phyloP scores from a whole-genome alignment of 169 alveolate species.

The Condylostoma magnum region DNA sequence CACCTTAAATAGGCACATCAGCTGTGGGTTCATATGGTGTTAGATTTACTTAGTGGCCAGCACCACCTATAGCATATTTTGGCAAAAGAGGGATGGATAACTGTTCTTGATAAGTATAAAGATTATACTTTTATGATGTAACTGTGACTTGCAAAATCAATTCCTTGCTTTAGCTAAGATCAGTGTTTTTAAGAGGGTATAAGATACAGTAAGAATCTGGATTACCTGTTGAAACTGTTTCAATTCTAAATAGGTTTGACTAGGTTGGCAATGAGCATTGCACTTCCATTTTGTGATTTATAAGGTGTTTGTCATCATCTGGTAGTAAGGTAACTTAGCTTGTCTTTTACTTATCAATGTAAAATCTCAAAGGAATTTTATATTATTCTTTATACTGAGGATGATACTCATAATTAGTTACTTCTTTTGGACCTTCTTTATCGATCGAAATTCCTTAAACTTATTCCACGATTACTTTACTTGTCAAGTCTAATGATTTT shows the following conservation, averaged over 20 bases:
- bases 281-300: conserved; percentile 34
- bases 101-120: background rate
- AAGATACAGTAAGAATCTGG: conserved; percentile 36
- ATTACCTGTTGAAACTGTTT: conserved; percentile 13
- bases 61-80: background rate
- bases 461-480: conserved; percentile 36
- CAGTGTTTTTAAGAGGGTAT: conserved; percentile 18
- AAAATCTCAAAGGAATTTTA: conserved; percentile 37
- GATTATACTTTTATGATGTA: background rate
- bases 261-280: conserved; percentile 12
- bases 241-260: conserved; percentile 10
- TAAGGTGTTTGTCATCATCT: conserved; percentile 32
- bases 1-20: background rate
- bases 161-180: background rate
- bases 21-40: background rate
- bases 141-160: background rate
- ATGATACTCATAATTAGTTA: conserved; percentile 16
- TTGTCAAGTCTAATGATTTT: conserved; percentile 34
- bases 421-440: conserved; percentile 12
- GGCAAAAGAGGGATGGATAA: conserved; percentile 12
- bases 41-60: conserved; percentile 6
- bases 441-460: conserved; percentile 40
- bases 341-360: conserved; percentile 12
- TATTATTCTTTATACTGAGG: conserved; percentile 25
- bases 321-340: conserved; percentile 27